Evolutionary conservation across 2,329 filamentous ascomycete genomes (phyloP), one percentile per base, ranked within the genome.

Genomic region (Apiospora hydei): DNA sequence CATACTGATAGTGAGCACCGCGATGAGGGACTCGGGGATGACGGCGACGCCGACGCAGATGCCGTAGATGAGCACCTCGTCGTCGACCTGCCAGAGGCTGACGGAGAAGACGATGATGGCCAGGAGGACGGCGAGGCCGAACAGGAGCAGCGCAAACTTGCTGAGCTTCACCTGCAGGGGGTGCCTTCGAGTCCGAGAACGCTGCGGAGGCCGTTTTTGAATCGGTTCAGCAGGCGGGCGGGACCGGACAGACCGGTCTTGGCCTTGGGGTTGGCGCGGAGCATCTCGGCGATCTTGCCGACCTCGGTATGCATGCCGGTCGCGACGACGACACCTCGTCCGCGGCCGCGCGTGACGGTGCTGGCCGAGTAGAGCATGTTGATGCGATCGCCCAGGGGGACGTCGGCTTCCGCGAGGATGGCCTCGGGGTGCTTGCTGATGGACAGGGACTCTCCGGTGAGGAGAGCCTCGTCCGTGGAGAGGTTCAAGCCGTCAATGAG

Each of bases 161-260:
- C 93, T 94, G 69, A 98, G 87, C 78, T 94, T 96, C 75, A 92
- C 91, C 83, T 97, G 94, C 66, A 98, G 85, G 95, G 95, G 1
- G 95, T 97, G 69, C 94, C 94, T 71, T 93, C 88, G 2, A 92
- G 81, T 71, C 90, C 92, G 61, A 93, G 86, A 73, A 93, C 85
- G 75, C 87, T 87, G 73, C 83, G 83, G 61, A 77, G 72, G 16
- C 78, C 82, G 61, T 81, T 81, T 71, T 83, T 83, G 53, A 84
- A 72, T 66, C 87, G 85, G 70, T 83, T 84, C 77, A 79, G 82
- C 77, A 84, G 84, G 74, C 85, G 78, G 43, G 83, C 80, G 66
- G 83, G 81, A 75, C 79, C 80, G 67, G 89, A 84, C 76, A 89
- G 83, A 67, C 83, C 85, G 76, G 81, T 86, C 79, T 78, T 84